Evolutionary conservation across 192 early-diverging fungal genomes (phyloP), one percentile per base, ranked within the genome.

Genomic region (Entophlyctis luteolus): DNA sequence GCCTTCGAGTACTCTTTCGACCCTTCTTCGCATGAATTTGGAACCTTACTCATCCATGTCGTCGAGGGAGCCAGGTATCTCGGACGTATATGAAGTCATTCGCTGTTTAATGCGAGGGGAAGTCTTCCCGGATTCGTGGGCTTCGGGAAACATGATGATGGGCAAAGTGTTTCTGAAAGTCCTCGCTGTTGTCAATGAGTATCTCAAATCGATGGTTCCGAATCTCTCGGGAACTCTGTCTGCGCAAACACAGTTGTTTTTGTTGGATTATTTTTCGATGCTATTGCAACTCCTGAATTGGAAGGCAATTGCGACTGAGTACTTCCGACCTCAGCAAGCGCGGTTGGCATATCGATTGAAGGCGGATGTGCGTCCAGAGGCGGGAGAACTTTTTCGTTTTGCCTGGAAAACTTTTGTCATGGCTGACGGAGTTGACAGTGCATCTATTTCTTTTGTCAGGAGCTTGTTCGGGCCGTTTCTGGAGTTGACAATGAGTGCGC

Each of bases 291-390:
- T 87, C 2, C 65, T 90, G 2, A 81, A 80, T 25, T 86, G 79
- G 46, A 76, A 71, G 29, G 75, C 72, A 59, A 59, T 87, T 33
- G 78, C 84, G 36, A 76, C 86, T n/a, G 85, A 85, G 62, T 63
- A 73, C 3, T 86, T 83, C 63, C 56, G 75, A 1, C 84, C 85
- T 3, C 85, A 87, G 59, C 67, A 71, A 3, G 74, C 80, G 35
- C 75, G 87, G 25, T 74, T 83, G 1, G 68, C 84, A 3, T 79
- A 82, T 70, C 77, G 84, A 48, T 63, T 90, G 2, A 77, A 77
- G 3, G 79, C 83, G 25, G 89, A 88, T 66, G 78, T 88, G 32
- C 79, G 84, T 36, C 86, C 81, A 10, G 73, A 72, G 22, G 89
- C 78, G 18, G 79, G 76, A 8, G 78, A 78, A 48, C 22, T 84